These are phyloP conservation scores for Jamesozyma piceae DNA, from an alignment of 805 yeast species.

Conservation along the genomic window DNA sequence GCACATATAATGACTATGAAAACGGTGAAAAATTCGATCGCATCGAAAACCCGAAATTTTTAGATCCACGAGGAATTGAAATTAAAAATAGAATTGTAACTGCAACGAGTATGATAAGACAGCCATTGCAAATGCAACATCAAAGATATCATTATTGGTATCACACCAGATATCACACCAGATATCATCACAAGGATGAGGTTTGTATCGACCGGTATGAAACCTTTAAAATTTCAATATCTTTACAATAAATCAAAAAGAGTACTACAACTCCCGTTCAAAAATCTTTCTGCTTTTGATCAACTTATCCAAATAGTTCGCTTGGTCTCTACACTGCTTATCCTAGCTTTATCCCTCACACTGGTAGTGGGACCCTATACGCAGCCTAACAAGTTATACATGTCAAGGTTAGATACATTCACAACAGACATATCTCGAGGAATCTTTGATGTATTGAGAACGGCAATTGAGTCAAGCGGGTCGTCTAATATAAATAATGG, in stretches of 20 bases:
- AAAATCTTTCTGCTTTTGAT: constrained; percentile 20
- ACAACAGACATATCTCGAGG: constrained; percentile 21
- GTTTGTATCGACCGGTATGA: background rate
- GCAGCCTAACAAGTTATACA: constrained; percentile 14
- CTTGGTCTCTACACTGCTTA: constrained; percentile 14
- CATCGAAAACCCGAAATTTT: too few relatives aligned
- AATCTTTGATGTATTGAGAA: constrained; percentile 16
- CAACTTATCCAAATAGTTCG: constrained; percentile 16
- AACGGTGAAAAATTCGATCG: too few relatives aligned
- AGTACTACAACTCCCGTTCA: constrained; percentile 10
- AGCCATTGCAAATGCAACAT: too few relatives aligned
- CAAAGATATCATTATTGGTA: too few relatives aligned
- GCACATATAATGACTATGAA: too few relatives aligned
- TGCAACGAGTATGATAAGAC: too few relatives aligned
- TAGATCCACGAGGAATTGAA: too few relatives aligned
- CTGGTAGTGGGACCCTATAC: constrained; percentile 16
- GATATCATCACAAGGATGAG: too few relatives aligned
- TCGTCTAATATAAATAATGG: constrained; percentile 23
- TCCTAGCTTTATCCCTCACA: constrained; percentile 15
- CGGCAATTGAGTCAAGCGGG: constrained; percentile 18
- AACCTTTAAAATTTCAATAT: background rate
- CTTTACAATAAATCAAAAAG: background rate
- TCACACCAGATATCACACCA: too few relatives aligned
- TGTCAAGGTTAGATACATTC: constrained; percentile 20
- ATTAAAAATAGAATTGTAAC: too few relatives aligned